Evolutionary conservation across 148 eudicot genomes (phyloP).

Genomic region (Heliamphora exappendiculata): DNA sequence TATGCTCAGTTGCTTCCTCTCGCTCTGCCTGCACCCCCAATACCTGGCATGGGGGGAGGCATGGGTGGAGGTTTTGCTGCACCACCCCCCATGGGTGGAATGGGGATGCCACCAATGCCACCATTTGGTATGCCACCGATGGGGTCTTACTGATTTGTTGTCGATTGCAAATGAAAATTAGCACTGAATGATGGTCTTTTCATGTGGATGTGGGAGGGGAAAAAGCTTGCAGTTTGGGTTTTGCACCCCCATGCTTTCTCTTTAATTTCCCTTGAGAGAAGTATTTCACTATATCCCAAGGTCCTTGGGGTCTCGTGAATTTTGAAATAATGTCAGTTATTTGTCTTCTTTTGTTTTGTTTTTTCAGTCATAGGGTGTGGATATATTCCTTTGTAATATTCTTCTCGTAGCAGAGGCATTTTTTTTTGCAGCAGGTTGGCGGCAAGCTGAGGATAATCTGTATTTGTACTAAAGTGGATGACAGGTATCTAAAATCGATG

Average conservation of each 20-base stretch:
- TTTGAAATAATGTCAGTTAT: conserved; percentile 11
- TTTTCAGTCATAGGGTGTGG: conserved; percentile 21
- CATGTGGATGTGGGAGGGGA: not conserved
- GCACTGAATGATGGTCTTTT: conserved; percentile 2
- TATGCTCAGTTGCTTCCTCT: conserved; percentile 93
- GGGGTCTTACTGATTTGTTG: conserved; percentile 55
- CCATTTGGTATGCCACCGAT: conserved; percentile 92
- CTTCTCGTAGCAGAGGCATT: conserved; percentile 33
- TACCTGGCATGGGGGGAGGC: conserved; percentile 75
- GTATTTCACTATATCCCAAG: too few species aligned
- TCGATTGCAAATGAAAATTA: not conserved
- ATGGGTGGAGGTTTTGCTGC: conserved; percentile 62
- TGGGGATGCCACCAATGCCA: conserved; percentile 99
- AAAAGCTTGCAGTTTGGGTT: conserved; percentile 4
- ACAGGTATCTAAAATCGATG: too few species aligned
- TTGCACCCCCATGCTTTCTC: not conserved
- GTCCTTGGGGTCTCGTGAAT: too few species aligned
- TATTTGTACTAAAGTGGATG: too few species aligned
- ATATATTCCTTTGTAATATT: conserved; percentile 39
- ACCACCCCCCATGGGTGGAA: conserved; percentile 68
- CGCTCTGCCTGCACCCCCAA: conserved; percentile 94
- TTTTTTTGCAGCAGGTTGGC: conserved; percentile 49
- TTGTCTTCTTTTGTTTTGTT: conserved; percentile 10
- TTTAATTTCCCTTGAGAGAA: not conserved
- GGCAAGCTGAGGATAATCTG: too few species aligned